Conservation (phyloP, 305 asterid genomes). For the Solanum chacoense region DNA sequence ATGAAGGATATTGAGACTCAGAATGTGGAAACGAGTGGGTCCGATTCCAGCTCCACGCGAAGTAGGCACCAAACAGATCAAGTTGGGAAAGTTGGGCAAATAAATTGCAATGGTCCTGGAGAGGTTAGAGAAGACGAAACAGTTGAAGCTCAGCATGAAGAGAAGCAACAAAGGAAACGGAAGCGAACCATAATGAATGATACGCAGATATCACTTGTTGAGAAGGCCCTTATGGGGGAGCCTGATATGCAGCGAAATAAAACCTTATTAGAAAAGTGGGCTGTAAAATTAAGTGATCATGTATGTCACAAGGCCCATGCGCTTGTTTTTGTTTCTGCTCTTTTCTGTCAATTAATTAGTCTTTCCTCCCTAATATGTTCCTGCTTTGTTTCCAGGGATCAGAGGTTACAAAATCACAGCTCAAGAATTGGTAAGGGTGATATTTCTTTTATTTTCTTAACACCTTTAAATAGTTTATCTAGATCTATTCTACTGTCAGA, state of each 20-base stretch:
- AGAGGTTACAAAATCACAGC: slow-evolving; percentile 86
- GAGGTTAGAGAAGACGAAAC: slow-evolving; percentile 56
- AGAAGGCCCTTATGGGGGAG: slow-evolving; percentile 65
- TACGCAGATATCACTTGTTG: slow-evolving; percentile 62
- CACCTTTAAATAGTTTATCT: background rate
- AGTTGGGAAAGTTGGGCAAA: slow-evolving; percentile 35
- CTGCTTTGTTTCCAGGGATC: slow-evolving; percentile 59
- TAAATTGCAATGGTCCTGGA: slow-evolving; percentile 36
- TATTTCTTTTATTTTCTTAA: background rate
- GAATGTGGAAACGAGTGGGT: slow-evolving; percentile 62
- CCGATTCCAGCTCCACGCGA: slow-evolving; percentile 69
- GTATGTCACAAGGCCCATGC: slow-evolving; percentile 31
- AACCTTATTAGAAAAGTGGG: slow-evolving; percentile 48
- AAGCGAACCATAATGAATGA: slow-evolving; percentile 92
- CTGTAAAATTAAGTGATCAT: slow-evolving; percentile 63
- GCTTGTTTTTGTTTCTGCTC: background rate
- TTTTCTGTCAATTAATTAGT: background rate
- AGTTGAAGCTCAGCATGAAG: slow-evolving; percentile 57
- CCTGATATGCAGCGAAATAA: slow-evolving; percentile 94
- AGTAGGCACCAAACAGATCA: slow-evolving; percentile 40
- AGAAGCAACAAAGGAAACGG: slow-evolving; percentile 80
- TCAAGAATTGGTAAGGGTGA: slow-evolving; percentile 76
- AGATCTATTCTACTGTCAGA: background rate
- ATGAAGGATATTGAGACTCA: slow-evolving; percentile 39
- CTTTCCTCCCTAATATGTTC: background rate